Conservation (phyloP, 176 grass and related monocot genomes). For the Thalia dealbata region DNA sequence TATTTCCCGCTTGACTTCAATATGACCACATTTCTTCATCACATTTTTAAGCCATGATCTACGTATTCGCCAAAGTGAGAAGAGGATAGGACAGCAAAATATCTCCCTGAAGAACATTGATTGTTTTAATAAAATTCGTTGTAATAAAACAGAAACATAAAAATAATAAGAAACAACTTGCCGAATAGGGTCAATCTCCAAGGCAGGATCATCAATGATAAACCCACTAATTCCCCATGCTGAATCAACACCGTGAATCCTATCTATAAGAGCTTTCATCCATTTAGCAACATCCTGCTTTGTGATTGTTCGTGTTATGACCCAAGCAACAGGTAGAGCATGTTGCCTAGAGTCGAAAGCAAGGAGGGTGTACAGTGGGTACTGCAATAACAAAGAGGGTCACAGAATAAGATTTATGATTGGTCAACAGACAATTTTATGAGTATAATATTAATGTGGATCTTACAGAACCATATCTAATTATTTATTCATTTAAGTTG, state of each 20-base stretch:
- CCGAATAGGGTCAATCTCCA: constrained; percentile 75
- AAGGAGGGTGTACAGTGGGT: constrained; percentile 77
- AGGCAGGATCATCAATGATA: constrained; percentile 72
- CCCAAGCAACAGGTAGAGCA: constrained; percentile 74
- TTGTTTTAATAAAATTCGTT: constrained; percentile 4
- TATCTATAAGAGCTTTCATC: constrained; percentile 73
- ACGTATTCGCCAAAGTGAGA: constrained; percentile 73
- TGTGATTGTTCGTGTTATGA: constrained; percentile 79
- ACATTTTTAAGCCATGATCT: constrained; percentile 85
- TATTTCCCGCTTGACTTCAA: constrained; percentile 63
- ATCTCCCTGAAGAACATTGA: constrained; percentile 40
- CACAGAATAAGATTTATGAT: neutral
- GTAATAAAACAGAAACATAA: neutral
- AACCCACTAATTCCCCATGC: constrained; percentile 57
- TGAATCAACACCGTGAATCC: constrained; percentile 49
- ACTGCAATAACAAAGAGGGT: constrained; percentile 33
- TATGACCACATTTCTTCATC: constrained; percentile 63
- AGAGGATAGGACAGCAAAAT: constrained; percentile 63
- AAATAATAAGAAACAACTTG: constrained; percentile 20
- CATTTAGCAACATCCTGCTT: constrained; percentile 72
- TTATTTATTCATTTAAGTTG: neutral
- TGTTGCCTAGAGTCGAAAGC: constrained; percentile 80
- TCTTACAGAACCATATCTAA: neutral
- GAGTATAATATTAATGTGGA: neutral
- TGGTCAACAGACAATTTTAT: neutral